Conservation (phyloP, 2,329 filamentous ascomycete species). For the Pezicula rhizophila region DNA sequence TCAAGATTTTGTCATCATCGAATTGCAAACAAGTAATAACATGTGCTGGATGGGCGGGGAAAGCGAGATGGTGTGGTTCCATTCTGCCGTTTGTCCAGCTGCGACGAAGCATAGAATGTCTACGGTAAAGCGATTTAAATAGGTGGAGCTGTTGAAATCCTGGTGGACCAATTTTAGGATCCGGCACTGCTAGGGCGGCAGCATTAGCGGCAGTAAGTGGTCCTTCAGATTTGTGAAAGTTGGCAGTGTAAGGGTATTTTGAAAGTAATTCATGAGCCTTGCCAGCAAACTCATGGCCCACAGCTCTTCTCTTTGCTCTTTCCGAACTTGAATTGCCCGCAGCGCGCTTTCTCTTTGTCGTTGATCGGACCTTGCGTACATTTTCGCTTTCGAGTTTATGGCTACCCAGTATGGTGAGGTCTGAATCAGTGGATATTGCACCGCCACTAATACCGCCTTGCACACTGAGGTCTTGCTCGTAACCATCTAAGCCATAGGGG, state of each 20-base stretch:
- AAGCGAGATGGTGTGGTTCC: conserved; percentile 86
- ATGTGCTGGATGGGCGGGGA: conserved; percentile 91
- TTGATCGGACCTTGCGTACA: conserved; percentile 18
- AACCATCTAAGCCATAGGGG: conserved; percentile 66
- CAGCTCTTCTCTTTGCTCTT: conserved; percentile 25
- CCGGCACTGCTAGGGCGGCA: conserved; percentile 75
- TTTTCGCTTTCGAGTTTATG: conserved; percentile 13
- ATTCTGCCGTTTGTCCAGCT: conserved; percentile 86
- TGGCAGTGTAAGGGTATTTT: conserved; percentile 14
- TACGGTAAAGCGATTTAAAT: conserved; percentile 92
- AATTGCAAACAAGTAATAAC: conserved; percentile 98
- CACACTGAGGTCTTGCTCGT: conserved; percentile 72
- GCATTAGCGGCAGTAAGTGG: conserved; percentile 81
- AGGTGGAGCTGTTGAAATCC: conserved; percentile 80
- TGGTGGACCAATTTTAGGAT: conserved; percentile 72
- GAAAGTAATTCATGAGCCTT: conserved; percentile 18
- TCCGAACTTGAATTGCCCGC: conserved; percentile 15
- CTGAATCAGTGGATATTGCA: conserved; percentile 47
- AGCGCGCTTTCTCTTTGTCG: conserved; percentile 27
- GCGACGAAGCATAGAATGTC: conserved; percentile 82
- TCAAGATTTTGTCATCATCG: conserved; percentile 95
- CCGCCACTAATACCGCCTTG: conserved; percentile 18
- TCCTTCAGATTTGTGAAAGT: conserved; percentile 56
- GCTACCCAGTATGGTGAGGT: conserved; percentile 28
- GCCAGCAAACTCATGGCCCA: conserved; percentile 19